These are phyloP conservation scores for Penicillium sp. DNA, from an alignment of 2,329 filamentous ascomycete genomes.

Conservation along the genomic window DNA sequence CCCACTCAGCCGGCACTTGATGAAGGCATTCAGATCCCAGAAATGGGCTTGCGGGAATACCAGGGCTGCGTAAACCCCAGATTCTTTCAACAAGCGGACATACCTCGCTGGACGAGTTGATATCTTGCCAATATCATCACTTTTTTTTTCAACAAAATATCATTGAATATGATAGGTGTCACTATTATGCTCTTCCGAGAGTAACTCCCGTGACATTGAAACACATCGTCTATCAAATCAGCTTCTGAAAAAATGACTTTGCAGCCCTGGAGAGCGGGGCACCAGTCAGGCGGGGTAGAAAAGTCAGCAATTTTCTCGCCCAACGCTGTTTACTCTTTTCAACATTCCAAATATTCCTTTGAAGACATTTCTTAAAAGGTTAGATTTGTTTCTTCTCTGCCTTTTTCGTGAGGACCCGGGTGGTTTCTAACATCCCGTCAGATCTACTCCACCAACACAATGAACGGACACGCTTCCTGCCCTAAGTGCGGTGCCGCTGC, in stretches of 20 bases:
- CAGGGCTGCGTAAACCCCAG: neutral
- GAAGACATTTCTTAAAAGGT: neutral
- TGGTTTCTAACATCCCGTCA: neutral
- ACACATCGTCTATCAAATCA: neutral
- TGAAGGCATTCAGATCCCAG: neutral
- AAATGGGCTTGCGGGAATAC: neutral
- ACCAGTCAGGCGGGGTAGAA: slow-evolving; percentile 15
- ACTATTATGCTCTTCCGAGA: neutral
- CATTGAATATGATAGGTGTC: too few relatives aligned
- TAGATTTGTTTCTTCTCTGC: neutral
- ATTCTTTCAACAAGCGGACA: neutral
- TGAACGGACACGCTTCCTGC: slow-evolving; percentile 25
- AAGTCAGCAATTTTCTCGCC: slow-evolving; percentile 12
- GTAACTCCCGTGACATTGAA: too few relatives aligned
- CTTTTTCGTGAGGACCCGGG: neutral
- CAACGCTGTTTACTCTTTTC: neutral
- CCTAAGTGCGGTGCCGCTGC: slow-evolving; percentile 23
- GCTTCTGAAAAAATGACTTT: neutral
- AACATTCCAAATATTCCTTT: neutral
- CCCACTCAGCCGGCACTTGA: neutral
- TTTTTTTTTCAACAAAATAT: too few relatives aligned
- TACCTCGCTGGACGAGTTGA: neutral
- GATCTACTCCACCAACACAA: slow-evolving; percentile 15
- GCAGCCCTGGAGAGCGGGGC: slow-evolving; percentile 3
- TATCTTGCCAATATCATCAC: neutral